Evolutionary conservation across 257 asterid genomes (phyloP).

Genomic region (Scutellaria minor): DNA sequence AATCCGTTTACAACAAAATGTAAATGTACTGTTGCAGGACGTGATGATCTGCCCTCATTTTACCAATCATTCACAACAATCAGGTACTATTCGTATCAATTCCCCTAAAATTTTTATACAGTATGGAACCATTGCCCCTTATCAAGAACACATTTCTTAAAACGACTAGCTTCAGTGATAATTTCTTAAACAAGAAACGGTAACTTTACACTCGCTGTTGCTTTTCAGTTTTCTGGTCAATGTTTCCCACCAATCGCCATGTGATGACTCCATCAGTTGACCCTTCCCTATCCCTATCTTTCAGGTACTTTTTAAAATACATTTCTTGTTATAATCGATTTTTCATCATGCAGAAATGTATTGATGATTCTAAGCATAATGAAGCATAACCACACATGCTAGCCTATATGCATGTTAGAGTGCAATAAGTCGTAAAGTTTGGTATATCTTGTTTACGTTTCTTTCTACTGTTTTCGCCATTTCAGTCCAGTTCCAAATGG

Average conservation of each 20-base stretch:
- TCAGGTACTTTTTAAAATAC: conserved; percentile 53
- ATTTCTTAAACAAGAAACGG: neutral
- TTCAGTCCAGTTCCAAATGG: conserved; percentile 62
- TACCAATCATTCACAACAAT: conserved; percentile 63
- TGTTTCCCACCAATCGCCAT: conserved; percentile 69
- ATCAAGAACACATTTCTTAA: neutral
- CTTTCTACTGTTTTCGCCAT: conserved; percentile 20
- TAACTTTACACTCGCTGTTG: conserved; percentile 13
- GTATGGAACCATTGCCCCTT: neutral
- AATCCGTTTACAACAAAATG: conserved; percentile 22
- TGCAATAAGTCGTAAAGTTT: too few relatives aligned
- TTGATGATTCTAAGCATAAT: neutral
- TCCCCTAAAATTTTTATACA: neutral
- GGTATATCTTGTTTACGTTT: neutral
- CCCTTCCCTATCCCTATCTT: conserved; percentile 82
- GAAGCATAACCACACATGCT: neutral
- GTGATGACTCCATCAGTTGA: conserved; percentile 67
- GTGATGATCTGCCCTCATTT: conserved; percentile 61
- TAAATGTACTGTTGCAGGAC: conserved; percentile 57
- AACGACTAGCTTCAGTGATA: conserved; percentile 1
- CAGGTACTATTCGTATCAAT: conserved; percentile 51
- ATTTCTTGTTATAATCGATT: neutral
- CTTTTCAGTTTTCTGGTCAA: conserved; percentile 85
- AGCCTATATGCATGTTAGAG: too few relatives aligned
- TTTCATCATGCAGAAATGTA: neutral